Base-by-base conservation (phyloP, 148 eudicot species). In the Silene conica region DNA sequence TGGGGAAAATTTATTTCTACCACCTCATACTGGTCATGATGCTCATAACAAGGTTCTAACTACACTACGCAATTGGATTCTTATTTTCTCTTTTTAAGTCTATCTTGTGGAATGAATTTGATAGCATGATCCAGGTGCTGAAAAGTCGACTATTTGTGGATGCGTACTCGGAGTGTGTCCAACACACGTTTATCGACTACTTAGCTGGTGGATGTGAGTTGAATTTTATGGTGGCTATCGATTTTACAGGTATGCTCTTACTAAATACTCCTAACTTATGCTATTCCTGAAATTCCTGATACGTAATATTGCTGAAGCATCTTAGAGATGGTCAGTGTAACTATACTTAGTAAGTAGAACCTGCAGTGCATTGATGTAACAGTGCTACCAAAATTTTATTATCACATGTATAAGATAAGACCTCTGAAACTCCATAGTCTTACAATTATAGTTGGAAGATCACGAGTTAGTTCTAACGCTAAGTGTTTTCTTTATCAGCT, bases 161-260 rank as follows among this genome's bases (percentile, higher is more conserved):
- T 70, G 83, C 79, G 73, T 92, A 83, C 78, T 79, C 84, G 65
- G 97, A 96, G 86, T 87, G 86, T 59, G 84, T 81, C 78, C 89
- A 87, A 71, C 77, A 86, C 74, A 89, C 96, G n/a, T 92, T 92
- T 83, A 89, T 96, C 64, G 99, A 96, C 84, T 96, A 96, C 86
- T 41, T 92, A 76, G 83, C 94, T 80, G 86, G 89, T 70, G 96
- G 97, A 63, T 92, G 85, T 76, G 89, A 96, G 81, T 81, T 96
- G 80, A 96, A 90, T 78, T 96, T 92, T 84, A 96, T 96, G 99
- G 97, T 96, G 75, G 99, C 99, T 26, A 80, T 96, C 76, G 99
- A 96, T 86, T 96, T 92, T 85, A 96, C 99, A 67, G 99, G 99
- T 96, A 83, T 48, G 54, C 69, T 55, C 63, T 55, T 69, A 8